Evolutionary conservation across 2,329 filamentous ascomycete genomes (phyloP).

Genomic region (Emergomyces pasteurianus): DNA sequence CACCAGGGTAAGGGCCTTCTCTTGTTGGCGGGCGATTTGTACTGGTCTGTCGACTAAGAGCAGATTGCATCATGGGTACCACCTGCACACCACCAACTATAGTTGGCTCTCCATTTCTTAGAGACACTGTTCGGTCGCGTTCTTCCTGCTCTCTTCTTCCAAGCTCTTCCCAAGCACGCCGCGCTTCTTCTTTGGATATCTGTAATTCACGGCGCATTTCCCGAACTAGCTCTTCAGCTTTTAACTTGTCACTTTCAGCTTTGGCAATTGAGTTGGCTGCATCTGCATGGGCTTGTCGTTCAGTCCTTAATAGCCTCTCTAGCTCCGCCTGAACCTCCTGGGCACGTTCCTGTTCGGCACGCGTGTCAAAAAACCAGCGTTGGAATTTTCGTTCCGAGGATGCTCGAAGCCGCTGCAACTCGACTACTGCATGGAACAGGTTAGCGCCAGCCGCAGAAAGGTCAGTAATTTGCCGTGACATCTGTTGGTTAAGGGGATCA

Average conservation of each 20-base stretch:
- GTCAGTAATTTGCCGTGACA: constrained; percentile 89
- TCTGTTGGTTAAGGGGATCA: constrained; percentile 73
- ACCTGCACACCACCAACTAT: constrained; percentile 89
- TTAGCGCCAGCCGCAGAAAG: constrained; percentile 96
- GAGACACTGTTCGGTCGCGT: constrained; percentile 69
- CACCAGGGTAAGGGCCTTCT: constrained; percentile 33
- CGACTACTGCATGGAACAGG: constrained; percentile 92
- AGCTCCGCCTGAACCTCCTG: constrained; percentile 73
- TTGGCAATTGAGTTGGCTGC: constrained; percentile 55
- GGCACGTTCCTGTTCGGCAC: constrained; percentile 72
- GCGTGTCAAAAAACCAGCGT: constrained; percentile 94
- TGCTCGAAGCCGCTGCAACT: constrained; percentile 82
- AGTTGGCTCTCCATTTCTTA: constrained; percentile 78
- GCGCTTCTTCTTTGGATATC: constrained; percentile 92
- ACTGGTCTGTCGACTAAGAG: constrained; percentile 44
- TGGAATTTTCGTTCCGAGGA: constrained; percentile 97
- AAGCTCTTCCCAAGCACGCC: constrained; percentile 93
- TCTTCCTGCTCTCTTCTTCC: constrained; percentile 88
- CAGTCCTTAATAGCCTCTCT: constrained; percentile 61
- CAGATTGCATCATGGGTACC: constrained; percentile 74
- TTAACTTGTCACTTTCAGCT: constrained; percentile 55
- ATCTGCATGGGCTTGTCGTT: constrained; percentile 58
- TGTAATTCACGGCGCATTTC: constrained; percentile 88
- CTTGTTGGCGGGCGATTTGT: constrained; percentile 35
- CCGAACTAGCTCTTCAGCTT: constrained; percentile 62